phyloP scores from a whole-genome alignment of 208 protist genomes.

The Lotmaria passim region DNA sequence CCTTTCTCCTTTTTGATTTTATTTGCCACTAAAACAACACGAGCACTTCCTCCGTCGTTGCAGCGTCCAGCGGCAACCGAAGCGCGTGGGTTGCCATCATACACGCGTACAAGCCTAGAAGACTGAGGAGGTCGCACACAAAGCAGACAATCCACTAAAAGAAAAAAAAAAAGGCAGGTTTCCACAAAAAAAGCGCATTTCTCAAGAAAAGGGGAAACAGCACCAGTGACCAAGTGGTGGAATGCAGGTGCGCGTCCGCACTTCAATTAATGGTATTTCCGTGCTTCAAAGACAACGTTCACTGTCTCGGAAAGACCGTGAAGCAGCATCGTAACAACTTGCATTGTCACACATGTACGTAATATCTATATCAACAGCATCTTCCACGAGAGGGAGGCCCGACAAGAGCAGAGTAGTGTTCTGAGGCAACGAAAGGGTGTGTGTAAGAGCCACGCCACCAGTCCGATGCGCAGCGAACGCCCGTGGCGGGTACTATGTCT shows the following conservation, averaged over 20 bases:
- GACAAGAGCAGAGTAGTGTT: conserved; percentile 55
- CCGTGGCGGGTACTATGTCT: conserved; percentile 79
- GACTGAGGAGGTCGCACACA: too few species aligned
- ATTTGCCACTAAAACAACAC: too few species aligned
- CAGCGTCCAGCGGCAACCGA: too few species aligned
- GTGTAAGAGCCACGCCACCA: not conserved
- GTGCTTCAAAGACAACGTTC: too few species aligned
- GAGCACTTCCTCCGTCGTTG: too few species aligned
- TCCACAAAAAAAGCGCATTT: not conserved
- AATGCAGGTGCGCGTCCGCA: not conserved
- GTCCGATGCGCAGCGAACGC: conserved; percentile 13
- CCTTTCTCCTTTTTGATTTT: too few species aligned
- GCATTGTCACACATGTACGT: too few species aligned
- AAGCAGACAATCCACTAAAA: not conserved
- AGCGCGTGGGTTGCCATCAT: too few species aligned
- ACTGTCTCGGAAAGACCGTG: too few species aligned
- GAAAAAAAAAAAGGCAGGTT: not conserved
- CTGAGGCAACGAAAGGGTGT: not conserved
- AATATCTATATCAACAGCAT: conserved; percentile 19
- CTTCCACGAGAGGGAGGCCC: conserved; percentile 78
- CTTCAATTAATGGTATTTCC: not conserved
- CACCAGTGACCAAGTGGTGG: not conserved
- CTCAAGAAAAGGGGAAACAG: not conserved
- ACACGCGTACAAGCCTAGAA: too few species aligned
- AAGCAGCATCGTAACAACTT: too few species aligned